Conservation (phyloP, 768 basidiomycete genomes). For the Russula emetica region DNA sequence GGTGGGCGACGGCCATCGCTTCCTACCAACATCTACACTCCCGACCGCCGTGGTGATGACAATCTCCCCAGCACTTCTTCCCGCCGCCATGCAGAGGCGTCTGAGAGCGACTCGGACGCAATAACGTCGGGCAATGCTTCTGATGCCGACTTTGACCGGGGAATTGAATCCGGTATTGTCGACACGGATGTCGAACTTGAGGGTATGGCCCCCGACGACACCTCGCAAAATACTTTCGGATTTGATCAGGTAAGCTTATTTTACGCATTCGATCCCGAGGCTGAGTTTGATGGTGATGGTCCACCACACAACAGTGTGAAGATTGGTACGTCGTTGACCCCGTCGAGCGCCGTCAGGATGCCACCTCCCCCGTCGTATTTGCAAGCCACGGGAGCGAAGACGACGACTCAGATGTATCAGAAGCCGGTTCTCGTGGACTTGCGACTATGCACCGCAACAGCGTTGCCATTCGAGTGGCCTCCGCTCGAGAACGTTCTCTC, state of each 20-base stretch:
- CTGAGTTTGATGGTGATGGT: constrained; percentile 12
- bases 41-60: constrained; percentile 17
- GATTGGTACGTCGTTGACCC: constrained; percentile 22
- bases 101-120: constrained; percentile 19
- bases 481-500: constrained; percentile 11
- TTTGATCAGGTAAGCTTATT: constrained; percentile 14
- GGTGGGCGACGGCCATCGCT: constrained; percentile 41
- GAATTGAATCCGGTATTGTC: constrained; percentile 20
- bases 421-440: constrained; percentile 14
- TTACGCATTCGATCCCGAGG: neutral
- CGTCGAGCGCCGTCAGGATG: constrained; percentile 19
- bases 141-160: constrained; percentile 19
- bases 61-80: neutral
- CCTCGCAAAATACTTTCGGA: constrained; percentile 15
- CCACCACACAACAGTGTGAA: constrained; percentile 14
- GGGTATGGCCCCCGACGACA: constrained; percentile 5
- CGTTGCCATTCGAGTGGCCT: constrained; percentile 18
- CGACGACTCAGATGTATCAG: constrained; percentile 23
- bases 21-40: constrained; percentile 35
- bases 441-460: constrained; percentile 21
- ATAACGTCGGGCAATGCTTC: constrained; percentile 9
- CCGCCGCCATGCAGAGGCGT: constrained; percentile 8
- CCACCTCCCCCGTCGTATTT: constrained; percentile 22
- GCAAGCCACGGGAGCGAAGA: constrained; percentile 14
- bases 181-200: constrained; percentile 28